These are phyloP conservation scores for Backusella psychrophila DNA, from an alignment of 192 early-diverging fungal genomes.

Conservation along the genomic window DNA sequence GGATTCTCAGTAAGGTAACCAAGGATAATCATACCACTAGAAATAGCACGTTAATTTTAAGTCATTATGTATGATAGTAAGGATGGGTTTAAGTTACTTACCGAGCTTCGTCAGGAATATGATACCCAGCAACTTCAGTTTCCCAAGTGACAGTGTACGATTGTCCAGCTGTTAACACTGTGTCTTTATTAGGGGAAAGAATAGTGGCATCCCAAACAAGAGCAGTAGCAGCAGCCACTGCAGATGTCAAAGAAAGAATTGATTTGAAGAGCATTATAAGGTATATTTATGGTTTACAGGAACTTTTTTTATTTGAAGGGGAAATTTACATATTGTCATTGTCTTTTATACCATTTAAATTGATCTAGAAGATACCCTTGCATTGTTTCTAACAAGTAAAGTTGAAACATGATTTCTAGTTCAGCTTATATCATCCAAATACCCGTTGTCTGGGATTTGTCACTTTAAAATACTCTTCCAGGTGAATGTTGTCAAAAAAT, in stretches of 20 bases:
- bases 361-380: neutral
- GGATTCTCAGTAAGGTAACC: slow-evolving; percentile 11
- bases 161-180: slow-evolving; percentile 10
- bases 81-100: neutral
- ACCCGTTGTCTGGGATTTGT: neutral
- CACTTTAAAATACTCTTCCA: neutral
- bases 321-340: neutral
- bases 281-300: neutral
- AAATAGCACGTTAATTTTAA: neutral
- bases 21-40: slow-evolving; percentile 15
- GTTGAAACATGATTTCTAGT: neutral
- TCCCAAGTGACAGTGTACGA: slow-evolving; percentile 14
- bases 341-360: neutral
- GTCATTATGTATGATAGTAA: neutral
- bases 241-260: neutral
- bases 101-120: slow-evolving; percentile 7
- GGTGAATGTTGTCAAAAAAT: neutral
- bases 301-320: neutral
- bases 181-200: neutral
- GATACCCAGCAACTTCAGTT: neutral
- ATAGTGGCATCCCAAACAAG: slow-evolving; percentile 9
- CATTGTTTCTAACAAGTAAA: neutral
- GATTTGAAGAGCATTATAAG: neutral
- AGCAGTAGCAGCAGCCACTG: neutral
- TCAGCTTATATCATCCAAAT: neutral